Evolutionary conservation across 495 filamentous ascomycete genomes (phyloP).

Genomic region (Entonaema liquescens): DNA sequence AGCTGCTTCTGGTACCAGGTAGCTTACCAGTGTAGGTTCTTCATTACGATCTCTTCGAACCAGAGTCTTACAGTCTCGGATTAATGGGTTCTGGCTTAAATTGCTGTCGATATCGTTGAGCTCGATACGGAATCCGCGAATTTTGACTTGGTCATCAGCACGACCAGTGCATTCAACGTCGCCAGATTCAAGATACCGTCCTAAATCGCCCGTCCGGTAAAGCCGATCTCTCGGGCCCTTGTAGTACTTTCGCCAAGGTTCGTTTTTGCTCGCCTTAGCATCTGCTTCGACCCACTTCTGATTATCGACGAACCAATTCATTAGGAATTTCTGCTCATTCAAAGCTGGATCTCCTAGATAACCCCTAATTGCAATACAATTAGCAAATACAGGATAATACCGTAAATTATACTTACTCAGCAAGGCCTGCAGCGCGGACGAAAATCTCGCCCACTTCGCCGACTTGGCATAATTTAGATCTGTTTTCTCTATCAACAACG

Average conservation of each 20-base stretch:
- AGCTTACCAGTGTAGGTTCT: slow-evolving; percentile 88
- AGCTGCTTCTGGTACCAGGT: slow-evolving; percentile 83
- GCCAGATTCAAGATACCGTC: slow-evolving; percentile 76
- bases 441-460: slow-evolving; percentile 91
- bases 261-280: slow-evolving; percentile 59
- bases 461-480: slow-evolving; percentile 74
- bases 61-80: slow-evolving; percentile 88
- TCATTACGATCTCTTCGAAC: slow-evolving; percentile 89
- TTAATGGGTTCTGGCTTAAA: slow-evolving; percentile 77
- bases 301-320: slow-evolving; percentile 87
- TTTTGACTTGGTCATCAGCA: slow-evolving; percentile 92
- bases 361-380: slow-evolving; percentile 50
- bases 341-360: slow-evolving; percentile 77
- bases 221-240: slow-evolving; percentile 86
- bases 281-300: slow-evolving; percentile 75
- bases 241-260: slow-evolving; percentile 82
- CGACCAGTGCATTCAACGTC: slow-evolving; percentile 80
- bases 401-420: slow-evolving; percentile 62
- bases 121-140: slow-evolving; percentile 94
- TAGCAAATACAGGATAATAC: too few relatives aligned
- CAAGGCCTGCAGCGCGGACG: slow-evolving; percentile 86
- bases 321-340: slow-evolving; percentile 82
- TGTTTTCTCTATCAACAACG: slow-evolving; percentile 83
- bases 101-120: slow-evolving; percentile 93
- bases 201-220: slow-evolving; percentile 85